Evolutionary conservation across 1,139 yeast genomes (phyloP).

Genomic region (Pichia sp.): DNA sequence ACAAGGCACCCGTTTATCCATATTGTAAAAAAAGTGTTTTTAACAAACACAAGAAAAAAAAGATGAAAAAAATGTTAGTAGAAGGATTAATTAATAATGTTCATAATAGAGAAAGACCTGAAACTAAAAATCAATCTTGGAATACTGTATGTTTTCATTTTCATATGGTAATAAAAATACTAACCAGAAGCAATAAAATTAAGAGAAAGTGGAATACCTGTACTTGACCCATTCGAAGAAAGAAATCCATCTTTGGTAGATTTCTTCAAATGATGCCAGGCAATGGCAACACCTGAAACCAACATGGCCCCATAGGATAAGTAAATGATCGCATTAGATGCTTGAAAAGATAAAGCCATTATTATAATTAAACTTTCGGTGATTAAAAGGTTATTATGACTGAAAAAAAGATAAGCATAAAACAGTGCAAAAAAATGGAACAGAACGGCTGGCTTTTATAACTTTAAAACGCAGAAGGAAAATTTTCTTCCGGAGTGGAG

Average conservation of each 20-base stretch:
- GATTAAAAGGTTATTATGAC: not conserved
- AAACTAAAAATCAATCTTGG: not conserved
- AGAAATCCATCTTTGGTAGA: slow-evolving; percentile 46
- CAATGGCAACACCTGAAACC: slow-evolving; percentile 51
- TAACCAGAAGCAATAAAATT: slow-evolving; percentile 86
- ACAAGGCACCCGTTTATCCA: slow-evolving; percentile 47
- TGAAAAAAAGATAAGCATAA: not conserved
- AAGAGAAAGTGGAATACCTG: slow-evolving; percentile 73
- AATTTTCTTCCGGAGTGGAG: not conserved
- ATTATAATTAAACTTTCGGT: not conserved
- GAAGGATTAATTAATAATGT: not conserved
- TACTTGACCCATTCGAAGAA: slow-evolving; percentile 73
- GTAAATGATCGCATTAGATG: slow-evolving; percentile 74
- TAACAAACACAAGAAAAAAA: not conserved
- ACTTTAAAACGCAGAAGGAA: no score
- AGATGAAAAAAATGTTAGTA: not conserved
- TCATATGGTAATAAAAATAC: slow-evolving; percentile 31
- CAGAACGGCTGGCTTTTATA: not conserved
- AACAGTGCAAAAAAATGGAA: not conserved
- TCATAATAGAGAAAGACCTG: not conserved
- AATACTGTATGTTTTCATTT: not conserved
- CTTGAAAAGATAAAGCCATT: slow-evolving; percentile 37
- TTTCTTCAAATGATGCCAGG: slow-evolving; percentile 33
- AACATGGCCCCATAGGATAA: slow-evolving; percentile 64
- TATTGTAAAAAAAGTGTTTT: slow-evolving; percentile 21